These are phyloP conservation scores for Kingdonia uniflora DNA, from an alignment of 164 flowering plant species.

Conservation along the genomic window DNA sequence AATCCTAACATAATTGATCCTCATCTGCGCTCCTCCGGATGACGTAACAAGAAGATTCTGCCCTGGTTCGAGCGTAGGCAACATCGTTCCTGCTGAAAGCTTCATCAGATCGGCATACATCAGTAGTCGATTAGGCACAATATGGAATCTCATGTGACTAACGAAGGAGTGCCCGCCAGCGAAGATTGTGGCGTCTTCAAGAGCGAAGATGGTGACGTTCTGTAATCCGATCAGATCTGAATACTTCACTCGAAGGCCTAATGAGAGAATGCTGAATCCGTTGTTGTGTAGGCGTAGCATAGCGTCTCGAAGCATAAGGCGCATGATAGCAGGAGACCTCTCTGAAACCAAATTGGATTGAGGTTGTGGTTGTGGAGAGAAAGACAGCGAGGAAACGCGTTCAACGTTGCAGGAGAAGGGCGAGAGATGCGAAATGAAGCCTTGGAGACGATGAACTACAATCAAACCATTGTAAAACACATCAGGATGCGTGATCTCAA, in stretches of 20 bases:
- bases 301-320: conserved; percentile 42
- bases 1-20: no score
- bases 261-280: conserved; percentile 36
- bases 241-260: conserved; percentile 37
- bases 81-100: conserved; percentile 29
- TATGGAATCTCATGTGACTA: conserved; percentile 34
- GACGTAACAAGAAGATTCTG: conserved; percentile 26
- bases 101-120: conserved; percentile 30
- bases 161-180: conserved; percentile 34
- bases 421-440: no score
- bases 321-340: no score
- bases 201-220: conserved; percentile 44
- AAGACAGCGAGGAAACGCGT: no score
- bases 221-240: no score
- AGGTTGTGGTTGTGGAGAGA: no score
- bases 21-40: conserved; percentile 28
- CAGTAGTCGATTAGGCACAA: conserved; percentile 36
- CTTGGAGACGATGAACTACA: no score
- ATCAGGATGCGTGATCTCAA: no score
- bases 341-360: no score
- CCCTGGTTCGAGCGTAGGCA: conserved; percentile 29
- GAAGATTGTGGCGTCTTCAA: conserved; percentile 39
- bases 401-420: no score
- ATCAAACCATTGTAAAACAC: no score
- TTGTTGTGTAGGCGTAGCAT: conserved; percentile 31